A percentile compares a stretch with the other conserved stretches of the same genome.
Evolutionary conservation across 805 yeast species (phyloP).

Genomic region (Barnettozyma siamensis): DNA sequence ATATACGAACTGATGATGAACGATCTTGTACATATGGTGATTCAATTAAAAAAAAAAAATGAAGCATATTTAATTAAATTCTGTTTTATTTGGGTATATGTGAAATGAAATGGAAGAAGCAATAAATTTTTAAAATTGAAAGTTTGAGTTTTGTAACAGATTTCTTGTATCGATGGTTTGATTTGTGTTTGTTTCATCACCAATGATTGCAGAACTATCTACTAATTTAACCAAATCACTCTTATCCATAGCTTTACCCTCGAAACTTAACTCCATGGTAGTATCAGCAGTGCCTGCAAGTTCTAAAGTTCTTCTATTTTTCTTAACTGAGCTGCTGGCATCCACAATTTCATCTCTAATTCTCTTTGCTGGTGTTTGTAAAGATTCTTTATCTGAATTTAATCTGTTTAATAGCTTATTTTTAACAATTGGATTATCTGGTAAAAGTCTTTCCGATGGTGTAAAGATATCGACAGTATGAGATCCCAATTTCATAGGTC

Average conservation of each 20-base stretch:
- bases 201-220: constrained; percentile 18
- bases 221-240: constrained; percentile 37
- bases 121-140: constrained; percentile 2
- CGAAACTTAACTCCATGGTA: constrained; percentile 37
- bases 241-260: constrained; percentile 40
- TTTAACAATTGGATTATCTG: constrained; percentile 2
- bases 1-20: neutral
- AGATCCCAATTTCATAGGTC: constrained; percentile 15
- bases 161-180: constrained; percentile 18
- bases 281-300: constrained; percentile 13
- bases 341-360: constrained; percentile 24
- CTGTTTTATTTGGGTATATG: neutral
- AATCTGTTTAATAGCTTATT: constrained; percentile 9
- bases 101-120: constrained; percentile 9
- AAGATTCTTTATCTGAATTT: constrained; percentile 5
- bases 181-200: neutral
- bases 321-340: constrained; percentile 20
- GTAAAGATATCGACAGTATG: constrained; percentile 13
- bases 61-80: neutral
- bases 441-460: constrained; percentile 7
- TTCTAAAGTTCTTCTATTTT: constrained; percentile 21
- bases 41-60: no score
- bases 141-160: constrained; percentile 21
- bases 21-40: constrained; percentile 1
- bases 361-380: constrained; percentile 23